phyloP scores from a whole-genome alignment of 1,284 basidiomycete species.

The Singerocomus rubriflavus region DNA sequence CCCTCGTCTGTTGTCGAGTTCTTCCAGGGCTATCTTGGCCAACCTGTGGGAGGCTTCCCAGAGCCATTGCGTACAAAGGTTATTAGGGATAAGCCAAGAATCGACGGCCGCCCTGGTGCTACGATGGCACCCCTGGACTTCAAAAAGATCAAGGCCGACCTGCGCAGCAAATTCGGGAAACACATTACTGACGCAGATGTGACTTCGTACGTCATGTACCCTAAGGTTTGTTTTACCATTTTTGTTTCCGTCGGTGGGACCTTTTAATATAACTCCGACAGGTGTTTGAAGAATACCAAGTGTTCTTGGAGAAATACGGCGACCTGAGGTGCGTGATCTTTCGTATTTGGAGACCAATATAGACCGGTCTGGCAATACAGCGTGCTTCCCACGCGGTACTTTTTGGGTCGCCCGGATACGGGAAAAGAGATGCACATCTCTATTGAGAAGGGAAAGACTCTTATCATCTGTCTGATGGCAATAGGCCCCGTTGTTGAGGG shows the following conservation, averaged over 20 bases:
- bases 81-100: slow-evolving; percentile 91
- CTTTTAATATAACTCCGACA: slow-evolving; percentile 33
- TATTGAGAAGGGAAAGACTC: slow-evolving; percentile 96
- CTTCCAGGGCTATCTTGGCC: slow-evolving; percentile 97
- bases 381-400: slow-evolving; percentile 94
- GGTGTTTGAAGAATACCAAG: slow-evolving; percentile 98
- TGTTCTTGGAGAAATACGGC: slow-evolving; percentile 93
- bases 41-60: slow-evolving; percentile 97
- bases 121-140: slow-evolving; percentile 89
- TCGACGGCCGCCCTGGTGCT: slow-evolving; percentile 91
- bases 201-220: slow-evolving; percentile 94
- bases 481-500: slow-evolving; percentile 91
- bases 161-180: slow-evolving; percentile 92
- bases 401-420: slow-evolving; percentile 88
- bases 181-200: slow-evolving; percentile 93
- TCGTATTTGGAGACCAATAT: slow-evolving; percentile 14
- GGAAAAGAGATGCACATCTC: slow-evolving; percentile 97
- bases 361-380: slow-evolving; percentile 37
- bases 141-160: slow-evolving; percentile 92
- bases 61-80: slow-evolving; percentile 90
- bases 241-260: slow-evolving; percentile 8
- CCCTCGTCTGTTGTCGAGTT: slow-evolving; percentile 95
- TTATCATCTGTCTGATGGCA: slow-evolving; percentile 96
- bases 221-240: slow-evolving; percentile 57
- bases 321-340: slow-evolving; percentile 72